A percentile compares a stretch with the other conserved stretches of the same genome.
phyloP scores from a whole-genome alignment of 179 eudicot species.

The Beta lomatogona region DNA sequence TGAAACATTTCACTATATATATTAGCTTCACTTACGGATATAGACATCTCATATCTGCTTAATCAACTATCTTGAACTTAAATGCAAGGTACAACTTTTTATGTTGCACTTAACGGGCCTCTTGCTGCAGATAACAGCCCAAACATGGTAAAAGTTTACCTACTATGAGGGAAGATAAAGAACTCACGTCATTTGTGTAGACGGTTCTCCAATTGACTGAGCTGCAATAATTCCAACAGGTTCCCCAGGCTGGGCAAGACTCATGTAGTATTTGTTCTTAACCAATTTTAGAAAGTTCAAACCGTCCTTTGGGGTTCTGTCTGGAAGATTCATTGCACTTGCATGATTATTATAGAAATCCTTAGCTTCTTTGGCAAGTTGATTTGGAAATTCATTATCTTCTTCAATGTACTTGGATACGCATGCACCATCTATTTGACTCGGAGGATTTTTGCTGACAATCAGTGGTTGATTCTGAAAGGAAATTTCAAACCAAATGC shows the following conservation, averaged over 20 bases:
- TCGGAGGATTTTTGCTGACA: slow-evolving; percentile 49
- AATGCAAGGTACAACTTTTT: neutral
- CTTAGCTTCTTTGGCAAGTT: slow-evolving; percentile 55
- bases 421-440: slow-evolving; percentile 43
- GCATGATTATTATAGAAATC: slow-evolving; percentile 36
- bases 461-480: slow-evolving; percentile 68
- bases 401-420: slow-evolving; percentile 50
- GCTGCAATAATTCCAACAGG: slow-evolving; percentile 99
- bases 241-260: slow-evolving; percentile 96
- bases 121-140: neutral
- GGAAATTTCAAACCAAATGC: neutral
- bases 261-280: slow-evolving; percentile 69
- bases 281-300: slow-evolving; percentile 59
- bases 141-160: neutral
- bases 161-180: neutral
- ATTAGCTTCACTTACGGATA: neutral
- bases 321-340: slow-evolving; percentile 25
- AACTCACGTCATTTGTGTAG: slow-evolving; percentile 99
- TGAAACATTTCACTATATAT: neutral
- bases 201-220: slow-evolving; percentile 97
- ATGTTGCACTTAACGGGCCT: neutral
- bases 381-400: slow-evolving; percentile 60
- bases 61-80: neutral
- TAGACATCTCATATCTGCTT: neutral
- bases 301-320: slow-evolving; percentile 33